Evolutionary conservation across 495 filamentous ascomycete species (phyloP).

Genomic region (Aspergillus affinis): DNA sequence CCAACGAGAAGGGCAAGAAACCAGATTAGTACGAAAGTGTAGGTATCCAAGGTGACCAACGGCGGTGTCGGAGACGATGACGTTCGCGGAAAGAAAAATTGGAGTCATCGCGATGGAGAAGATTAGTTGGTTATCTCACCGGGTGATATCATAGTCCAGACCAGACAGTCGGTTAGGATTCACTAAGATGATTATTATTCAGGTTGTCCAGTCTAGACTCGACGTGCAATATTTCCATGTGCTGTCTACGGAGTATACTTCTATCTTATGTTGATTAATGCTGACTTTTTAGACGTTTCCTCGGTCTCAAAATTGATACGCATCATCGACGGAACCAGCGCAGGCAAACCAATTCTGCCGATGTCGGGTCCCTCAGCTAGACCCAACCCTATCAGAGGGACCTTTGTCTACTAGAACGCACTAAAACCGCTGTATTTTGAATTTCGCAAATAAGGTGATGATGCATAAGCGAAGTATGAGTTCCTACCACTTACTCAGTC

Average conservation of each 20-base stretch:
- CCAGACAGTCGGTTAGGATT: too few species aligned
- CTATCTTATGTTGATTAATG: too few species aligned
- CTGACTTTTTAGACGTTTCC: too few species aligned
- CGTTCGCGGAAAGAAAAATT: constrained; percentile 5
- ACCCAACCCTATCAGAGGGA: not conserved
- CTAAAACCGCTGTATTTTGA: not conserved
- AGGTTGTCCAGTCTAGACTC: constrained; percentile 7
- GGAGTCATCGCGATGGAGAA: not conserved
- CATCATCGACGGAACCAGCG: too few species aligned
- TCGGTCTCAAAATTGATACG: too few species aligned
- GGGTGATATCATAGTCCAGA: too few species aligned
- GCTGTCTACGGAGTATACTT: too few species aligned
- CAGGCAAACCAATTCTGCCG: too few species aligned
- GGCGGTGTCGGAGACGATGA: constrained; percentile 17
- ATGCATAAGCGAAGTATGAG: constrained; percentile 1
- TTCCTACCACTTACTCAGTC: not conserved
- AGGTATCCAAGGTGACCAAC: constrained; percentile 1
- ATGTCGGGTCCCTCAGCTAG: not conserved
- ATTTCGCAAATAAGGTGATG: not conserved
- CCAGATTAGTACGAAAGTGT: constrained; percentile 6
- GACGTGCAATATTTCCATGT: not conserved
- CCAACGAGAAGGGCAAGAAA: constrained; percentile 8
- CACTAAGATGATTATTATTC: too few species aligned
- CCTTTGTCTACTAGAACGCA: not conserved
- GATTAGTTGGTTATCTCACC: not conserved